Conservation (phyloP, 2,329 filamentous ascomycete species). For the Dactylellina leptospora region DNA sequence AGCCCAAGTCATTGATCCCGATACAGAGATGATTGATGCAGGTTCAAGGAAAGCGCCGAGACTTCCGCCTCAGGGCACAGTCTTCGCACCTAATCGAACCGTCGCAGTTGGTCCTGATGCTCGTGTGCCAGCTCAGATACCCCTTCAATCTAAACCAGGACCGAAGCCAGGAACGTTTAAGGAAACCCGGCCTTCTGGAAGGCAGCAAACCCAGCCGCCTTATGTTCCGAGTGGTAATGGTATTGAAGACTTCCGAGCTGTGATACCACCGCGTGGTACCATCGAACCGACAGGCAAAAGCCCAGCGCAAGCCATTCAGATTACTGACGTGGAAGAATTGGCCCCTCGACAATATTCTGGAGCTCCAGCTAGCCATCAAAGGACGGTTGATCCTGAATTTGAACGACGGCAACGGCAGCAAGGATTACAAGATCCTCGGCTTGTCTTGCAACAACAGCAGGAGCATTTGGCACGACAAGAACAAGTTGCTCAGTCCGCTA, state of each 20-base stretch:
- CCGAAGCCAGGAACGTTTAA: conserved; percentile 49
- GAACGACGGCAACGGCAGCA: conserved; percentile 30
- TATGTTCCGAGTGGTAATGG: conserved; percentile 50
- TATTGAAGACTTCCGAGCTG: conserved; percentile 44
- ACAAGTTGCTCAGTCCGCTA: conserved; percentile 30
- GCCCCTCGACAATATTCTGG: conserved; percentile 16
- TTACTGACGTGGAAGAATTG: conserved; percentile 26
- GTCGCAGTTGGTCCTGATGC: conserved; percentile 46
- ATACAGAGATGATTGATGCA: conserved; percentile 47
- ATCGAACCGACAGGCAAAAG: conserved; percentile 45
- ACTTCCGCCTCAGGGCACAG: conserved; percentile 31
- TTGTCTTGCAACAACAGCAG: conserved; percentile 42
- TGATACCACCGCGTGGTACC: conserved; percentile 33
- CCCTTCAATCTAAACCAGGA: conserved; percentile 45
- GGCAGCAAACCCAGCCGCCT: conserved; percentile 23
- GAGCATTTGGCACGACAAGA: conserved; percentile 43
- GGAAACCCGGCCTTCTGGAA: conserved; percentile 33
- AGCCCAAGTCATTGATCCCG: conserved; percentile 24
- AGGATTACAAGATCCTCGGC: conserved; percentile 26
- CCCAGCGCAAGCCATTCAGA: conserved; percentile 37
- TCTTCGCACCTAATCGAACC: conserved; percentile 33
- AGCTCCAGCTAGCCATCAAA: conserved; percentile 25
- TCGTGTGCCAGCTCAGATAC: conserved; percentile 30
- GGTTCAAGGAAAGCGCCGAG: conserved; percentile 29
- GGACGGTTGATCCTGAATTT: conserved; percentile 37